Percentiles rank a stretch among this genome's conserved stretches.
Evolutionary conservation across 768 basidiomycete species (phyloP).

Genomic region (Tricholoma sp.): DNA sequence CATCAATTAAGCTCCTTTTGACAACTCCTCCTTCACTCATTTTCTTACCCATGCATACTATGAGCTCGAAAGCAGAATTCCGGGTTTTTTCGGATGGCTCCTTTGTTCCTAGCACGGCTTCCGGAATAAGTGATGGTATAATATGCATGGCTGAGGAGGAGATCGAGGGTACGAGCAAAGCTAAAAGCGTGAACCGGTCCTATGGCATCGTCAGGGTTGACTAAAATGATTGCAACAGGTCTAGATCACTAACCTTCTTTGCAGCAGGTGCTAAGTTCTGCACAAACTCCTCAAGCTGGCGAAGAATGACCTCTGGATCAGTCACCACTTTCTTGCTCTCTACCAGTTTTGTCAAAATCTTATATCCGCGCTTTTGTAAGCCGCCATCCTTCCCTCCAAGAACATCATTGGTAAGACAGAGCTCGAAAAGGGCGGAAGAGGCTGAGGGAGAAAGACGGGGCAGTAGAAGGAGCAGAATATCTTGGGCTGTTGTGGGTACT

Average conservation of each 20-base stretch:
- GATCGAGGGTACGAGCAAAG: constrained; percentile 62
- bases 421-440: constrained; percentile 56
- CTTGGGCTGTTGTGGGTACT: constrained; percentile 64
- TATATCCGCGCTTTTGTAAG: constrained; percentile 94
- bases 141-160: constrained; percentile 72
- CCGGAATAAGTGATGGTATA: constrained; percentile 86
- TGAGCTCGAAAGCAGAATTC: constrained; percentile 81
- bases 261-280: constrained; percentile 74
- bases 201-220: constrained; percentile 22
- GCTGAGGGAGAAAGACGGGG: constrained; percentile 66
- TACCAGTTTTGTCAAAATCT: constrained; percentile 73
- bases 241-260: constrained; percentile 59
- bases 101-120: constrained; percentile 93
- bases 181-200: constrained; percentile 81
- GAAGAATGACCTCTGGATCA: constrained; percentile 56
- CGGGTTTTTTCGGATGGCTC: constrained; percentile 94
- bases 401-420: constrained; percentile 64
- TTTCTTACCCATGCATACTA: constrained; percentile 89
- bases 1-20: constrained; percentile 69
- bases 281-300: constrained; percentile 58
- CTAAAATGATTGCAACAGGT: not conserved
- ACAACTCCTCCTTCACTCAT: constrained; percentile 87
- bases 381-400: constrained; percentile 77
- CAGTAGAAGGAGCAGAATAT: constrained; percentile 81
- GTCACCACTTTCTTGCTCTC: constrained; percentile 53